These are phyloP conservation scores for Gremmenia infestans DNA, from an alignment of 2,329 filamentous ascomycete genomes.

Conservation along the genomic window DNA sequence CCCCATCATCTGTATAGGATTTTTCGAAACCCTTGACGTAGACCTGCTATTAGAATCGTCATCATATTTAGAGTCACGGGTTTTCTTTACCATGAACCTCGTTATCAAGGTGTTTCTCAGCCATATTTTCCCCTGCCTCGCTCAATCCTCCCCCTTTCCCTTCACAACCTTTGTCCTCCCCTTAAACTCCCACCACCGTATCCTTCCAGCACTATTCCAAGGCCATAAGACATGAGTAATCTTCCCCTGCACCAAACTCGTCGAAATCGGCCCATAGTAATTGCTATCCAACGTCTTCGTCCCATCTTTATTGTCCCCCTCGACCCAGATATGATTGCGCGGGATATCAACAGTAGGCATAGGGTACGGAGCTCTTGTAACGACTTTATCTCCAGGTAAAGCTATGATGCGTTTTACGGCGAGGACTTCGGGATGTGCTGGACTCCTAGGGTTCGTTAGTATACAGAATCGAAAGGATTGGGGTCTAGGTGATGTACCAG, in stretches of 20 bases:
- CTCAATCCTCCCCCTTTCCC: slow-evolving; percentile 22
- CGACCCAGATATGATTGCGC: slow-evolving; percentile 86
- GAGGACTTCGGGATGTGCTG: slow-evolving; percentile 61
- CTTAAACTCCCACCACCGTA: slow-evolving; percentile 51
- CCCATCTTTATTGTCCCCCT: slow-evolving; percentile 66
- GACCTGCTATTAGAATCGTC: no score
- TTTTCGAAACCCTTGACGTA: no score
- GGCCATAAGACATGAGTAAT: slow-evolving; percentile 71
- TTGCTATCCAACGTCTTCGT: slow-evolving; percentile 77
- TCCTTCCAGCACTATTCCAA: slow-evolving; percentile 49
- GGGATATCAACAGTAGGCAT: slow-evolving; percentile 60
- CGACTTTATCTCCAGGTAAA: slow-evolving; percentile 72
- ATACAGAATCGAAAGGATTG: neutral
- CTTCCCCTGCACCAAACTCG: slow-evolving; percentile 68
- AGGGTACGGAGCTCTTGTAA: slow-evolving; percentile 57
- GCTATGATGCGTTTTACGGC: slow-evolving; percentile 81
- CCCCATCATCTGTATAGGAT: no score
- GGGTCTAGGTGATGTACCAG: slow-evolving; percentile 40
- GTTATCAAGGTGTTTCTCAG: neutral
- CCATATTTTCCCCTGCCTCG: slow-evolving; percentile 1
- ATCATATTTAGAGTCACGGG: no score
- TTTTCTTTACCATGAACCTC: neutral
- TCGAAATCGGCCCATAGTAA: slow-evolving; percentile 78
- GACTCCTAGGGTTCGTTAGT: slow-evolving; percentile 50
- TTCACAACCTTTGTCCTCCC: slow-evolving; percentile 38